Evolutionary conservation across 2,329 filamentous ascomycete species (phyloP).

Genomic region (Colletotrichum sp.): DNA sequence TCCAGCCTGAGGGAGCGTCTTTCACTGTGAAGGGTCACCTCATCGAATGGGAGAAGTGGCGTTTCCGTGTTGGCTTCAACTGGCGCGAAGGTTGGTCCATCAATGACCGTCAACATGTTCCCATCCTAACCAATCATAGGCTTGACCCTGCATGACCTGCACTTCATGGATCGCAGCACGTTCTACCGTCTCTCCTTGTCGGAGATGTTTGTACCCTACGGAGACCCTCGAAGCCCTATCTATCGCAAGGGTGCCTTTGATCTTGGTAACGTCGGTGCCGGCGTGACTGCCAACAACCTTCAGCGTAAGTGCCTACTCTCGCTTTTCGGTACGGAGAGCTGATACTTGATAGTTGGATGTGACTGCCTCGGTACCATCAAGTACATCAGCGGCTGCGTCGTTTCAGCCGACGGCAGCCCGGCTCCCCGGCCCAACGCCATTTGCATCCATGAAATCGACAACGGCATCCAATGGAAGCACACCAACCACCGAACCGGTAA

Average conservation of each 20-base stretch:
- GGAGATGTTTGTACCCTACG: slow-evolving; percentile 71
- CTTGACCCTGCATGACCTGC: slow-evolving; percentile 59
- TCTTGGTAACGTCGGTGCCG: slow-evolving; percentile 69
- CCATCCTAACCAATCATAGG: not conserved
- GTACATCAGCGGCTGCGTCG: slow-evolving; percentile 60
- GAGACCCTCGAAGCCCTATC: slow-evolving; percentile 66
- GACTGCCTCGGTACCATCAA: slow-evolving; percentile 53
- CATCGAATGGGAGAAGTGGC: slow-evolving; percentile 39
- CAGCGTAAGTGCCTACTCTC: not conserved
- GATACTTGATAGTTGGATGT: not conserved
- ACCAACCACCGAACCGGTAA: slow-evolving; percentile 73
- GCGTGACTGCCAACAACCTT: slow-evolving; percentile 69
- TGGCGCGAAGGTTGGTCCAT: slow-evolving; percentile 47
- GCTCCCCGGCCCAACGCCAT: slow-evolving; percentile 72
- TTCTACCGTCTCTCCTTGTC: slow-evolving; percentile 65
- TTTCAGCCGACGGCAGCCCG: slow-evolving; percentile 66
- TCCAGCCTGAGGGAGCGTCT: slow-evolving; percentile 40
- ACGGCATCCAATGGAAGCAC: slow-evolving; percentile 77
- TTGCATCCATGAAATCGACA: slow-evolving; percentile 78
- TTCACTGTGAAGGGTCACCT: slow-evolving; percentile 31
- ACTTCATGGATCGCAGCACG: slow-evolving; percentile 65
- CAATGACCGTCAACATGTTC: not conserved
- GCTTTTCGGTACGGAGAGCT: fast-evolving
- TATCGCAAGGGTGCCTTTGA: slow-evolving; percentile 72
- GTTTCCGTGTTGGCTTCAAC: slow-evolving; percentile 65